phyloP scores from a whole-genome alignment of 352 stramenopile species.

The Phytophthora citrophthora region DNA sequence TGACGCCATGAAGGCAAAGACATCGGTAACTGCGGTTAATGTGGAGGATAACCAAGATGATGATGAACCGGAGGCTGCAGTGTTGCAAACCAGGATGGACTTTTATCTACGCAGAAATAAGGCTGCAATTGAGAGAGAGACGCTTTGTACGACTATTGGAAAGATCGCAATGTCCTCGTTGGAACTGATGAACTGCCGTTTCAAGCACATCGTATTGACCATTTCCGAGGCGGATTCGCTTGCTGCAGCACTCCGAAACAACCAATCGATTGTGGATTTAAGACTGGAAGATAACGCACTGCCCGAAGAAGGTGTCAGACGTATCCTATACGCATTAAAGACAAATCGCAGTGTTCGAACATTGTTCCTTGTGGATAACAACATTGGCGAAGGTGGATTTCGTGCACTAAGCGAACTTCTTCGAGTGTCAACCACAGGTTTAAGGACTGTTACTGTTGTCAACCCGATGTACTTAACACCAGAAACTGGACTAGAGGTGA shows the following conservation, averaged over 20 bases:
- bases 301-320: slow-evolving; percentile 34
- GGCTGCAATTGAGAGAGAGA: slow-evolving; percentile 14
- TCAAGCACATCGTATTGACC: slow-evolving; percentile 45
- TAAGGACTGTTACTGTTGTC: slow-evolving; percentile 29
- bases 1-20: slow-evolving; percentile 27
- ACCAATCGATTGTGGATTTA: slow-evolving; percentile 40
- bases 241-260: slow-evolving; percentile 27
- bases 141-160: slow-evolving; percentile 14
- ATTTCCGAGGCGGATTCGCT: slow-evolving; percentile 45
- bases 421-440: slow-evolving; percentile 20
- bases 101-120: slow-evolving; percentile 48
- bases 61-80: slow-evolving; percentile 24
- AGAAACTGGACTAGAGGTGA: slow-evolving; percentile 27
- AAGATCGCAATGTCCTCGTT: slow-evolving; percentile 33
- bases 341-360: slow-evolving; percentile 29
- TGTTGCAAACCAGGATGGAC: slow-evolving; percentile 37
- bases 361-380: slow-evolving; percentile 43
- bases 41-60: slow-evolving; percentile 47
- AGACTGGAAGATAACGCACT: slow-evolving; percentile 51
- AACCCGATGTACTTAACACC: slow-evolving; percentile 40
- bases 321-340: slow-evolving; percentile 37
- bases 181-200: slow-evolving; percentile 32
- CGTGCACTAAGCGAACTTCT: slow-evolving; percentile 38
- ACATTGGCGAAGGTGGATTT: slow-evolving; percentile 43
- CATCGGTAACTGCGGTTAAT: slow-evolving; percentile 28